phyloP scores from a whole-genome alignment of 257 asterid species.

The Forsythia suspensa region DNA sequence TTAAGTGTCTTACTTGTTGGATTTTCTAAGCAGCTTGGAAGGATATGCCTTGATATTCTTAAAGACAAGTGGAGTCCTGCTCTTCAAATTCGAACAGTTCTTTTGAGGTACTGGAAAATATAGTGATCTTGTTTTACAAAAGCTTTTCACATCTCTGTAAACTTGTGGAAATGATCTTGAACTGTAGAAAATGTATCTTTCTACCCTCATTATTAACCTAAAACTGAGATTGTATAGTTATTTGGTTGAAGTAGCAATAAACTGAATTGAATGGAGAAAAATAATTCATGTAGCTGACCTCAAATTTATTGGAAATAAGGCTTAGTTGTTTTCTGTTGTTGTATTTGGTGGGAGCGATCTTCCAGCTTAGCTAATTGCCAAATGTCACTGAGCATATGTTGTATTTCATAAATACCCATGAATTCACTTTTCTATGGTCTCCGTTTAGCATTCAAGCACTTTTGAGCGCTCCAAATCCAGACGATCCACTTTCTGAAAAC shows the following conservation, averaged over 20 bases:
- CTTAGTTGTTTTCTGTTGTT: not conserved
- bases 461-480: conserved; percentile 97
- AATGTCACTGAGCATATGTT: not conserved
- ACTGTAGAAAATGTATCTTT: not conserved
- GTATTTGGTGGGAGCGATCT: not conserved
- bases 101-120: conserved; percentile 68
- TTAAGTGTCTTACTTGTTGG: conserved; percentile 14
- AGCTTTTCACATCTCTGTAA: not conserved
- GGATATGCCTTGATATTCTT: conserved; percentile 97
- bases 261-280: not conserved
- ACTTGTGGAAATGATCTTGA: conserved; percentile 1
- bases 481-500: conserved; percentile 98
- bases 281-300: not conserved
- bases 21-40: conserved; percentile 77
- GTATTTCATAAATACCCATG: not conserved
- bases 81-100: conserved; percentile 98
- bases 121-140: not conserved
- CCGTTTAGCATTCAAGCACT: conserved; percentile 93
- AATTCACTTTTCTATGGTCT: not conserved
- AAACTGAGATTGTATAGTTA: not conserved
- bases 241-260: not conserved
- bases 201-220: not conserved
- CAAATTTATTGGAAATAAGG: not conserved
- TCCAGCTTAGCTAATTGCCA: not conserved
- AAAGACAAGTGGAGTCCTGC: conserved; percentile 99